These are phyloP conservation scores for Hymenoscyphus fructigenus DNA, from an alignment of 2,329 filamentous ascomycete species.

Conservation along the genomic window DNA sequence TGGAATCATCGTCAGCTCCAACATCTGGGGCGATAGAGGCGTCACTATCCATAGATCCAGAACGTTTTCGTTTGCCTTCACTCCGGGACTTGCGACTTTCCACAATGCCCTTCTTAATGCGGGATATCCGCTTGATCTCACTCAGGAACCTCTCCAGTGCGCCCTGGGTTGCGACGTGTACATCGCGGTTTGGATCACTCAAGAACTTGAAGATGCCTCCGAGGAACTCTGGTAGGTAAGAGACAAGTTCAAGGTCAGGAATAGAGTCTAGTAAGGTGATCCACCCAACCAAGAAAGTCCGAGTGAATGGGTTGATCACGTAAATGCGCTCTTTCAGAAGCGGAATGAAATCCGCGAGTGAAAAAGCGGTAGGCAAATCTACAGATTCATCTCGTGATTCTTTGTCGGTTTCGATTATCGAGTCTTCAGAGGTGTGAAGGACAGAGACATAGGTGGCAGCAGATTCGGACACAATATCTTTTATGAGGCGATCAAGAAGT, in stretches of 20 bases:
- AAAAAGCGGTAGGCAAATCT: constrained; percentile 83
- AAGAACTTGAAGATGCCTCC: constrained; percentile 88
- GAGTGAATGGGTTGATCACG: constrained; percentile 90
- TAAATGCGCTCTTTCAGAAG: constrained; percentile 91
- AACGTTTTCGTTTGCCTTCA: constrained; percentile 65
- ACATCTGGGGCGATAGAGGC: constrained; percentile 53
- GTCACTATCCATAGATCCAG: constrained; percentile 67
- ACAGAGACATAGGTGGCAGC: constrained; percentile 93
- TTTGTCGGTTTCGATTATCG: constrained; percentile 49
- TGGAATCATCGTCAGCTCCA: constrained; percentile 58
- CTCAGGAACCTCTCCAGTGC: constrained; percentile 86
- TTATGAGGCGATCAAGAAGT: constrained; percentile 88
- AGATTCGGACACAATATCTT: constrained; percentile 94
- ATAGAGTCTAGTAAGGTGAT: constrained; percentile 94
- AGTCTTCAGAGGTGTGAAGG: constrained; percentile 61
- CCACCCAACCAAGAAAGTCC: constrained; percentile 95
- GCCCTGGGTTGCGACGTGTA: constrained; percentile 88
- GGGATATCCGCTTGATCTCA: constrained; percentile 92
- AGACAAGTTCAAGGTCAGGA: constrained; percentile 91
- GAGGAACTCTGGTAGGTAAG: constrained; percentile 88
- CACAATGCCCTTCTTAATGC: constrained; percentile 86
- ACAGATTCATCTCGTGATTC: constrained; percentile 44
- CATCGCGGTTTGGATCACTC: constrained; percentile 86
- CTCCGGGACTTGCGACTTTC: constrained; percentile 73
- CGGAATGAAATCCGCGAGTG: constrained; percentile 85